Conservation (phyloP, 1,139 yeast species). For the Diutina sp. region DNA sequence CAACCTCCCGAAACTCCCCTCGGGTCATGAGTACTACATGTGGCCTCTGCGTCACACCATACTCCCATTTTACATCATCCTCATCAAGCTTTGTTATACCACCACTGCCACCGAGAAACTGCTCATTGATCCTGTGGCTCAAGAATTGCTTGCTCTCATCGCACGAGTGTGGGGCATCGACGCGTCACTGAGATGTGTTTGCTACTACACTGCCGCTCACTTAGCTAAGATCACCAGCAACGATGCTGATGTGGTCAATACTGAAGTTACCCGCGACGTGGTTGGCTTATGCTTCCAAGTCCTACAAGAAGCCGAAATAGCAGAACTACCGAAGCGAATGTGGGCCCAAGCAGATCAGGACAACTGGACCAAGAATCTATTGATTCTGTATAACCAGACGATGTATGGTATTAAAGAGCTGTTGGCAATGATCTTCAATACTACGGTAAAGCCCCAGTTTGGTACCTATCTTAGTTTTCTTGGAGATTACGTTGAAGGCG, state of each 20-base stretch:
- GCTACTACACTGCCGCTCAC: slow-evolving; percentile 43
- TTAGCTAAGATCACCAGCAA: slow-evolving; percentile 24
- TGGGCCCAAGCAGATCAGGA: slow-evolving; percentile 43
- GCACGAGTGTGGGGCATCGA: slow-evolving; percentile 53
- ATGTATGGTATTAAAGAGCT: slow-evolving; percentile 34
- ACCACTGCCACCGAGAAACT: slow-evolving; percentile 10
- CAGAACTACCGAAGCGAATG: slow-evolving; percentile 18
- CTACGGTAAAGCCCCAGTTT: slow-evolving; percentile 44
- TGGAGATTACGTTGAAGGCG: slow-evolving; percentile 39
- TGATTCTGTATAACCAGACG: slow-evolving; percentile 33
- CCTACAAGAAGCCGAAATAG: slow-evolving; percentile 21
- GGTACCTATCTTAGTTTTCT: slow-evolving; percentile 40
- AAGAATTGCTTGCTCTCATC: slow-evolving; percentile 31
- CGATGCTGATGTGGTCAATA: slow-evolving; percentile 20
- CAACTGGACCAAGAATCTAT: slow-evolving; percentile 37
- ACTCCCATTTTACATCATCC: slow-evolving; percentile 18
- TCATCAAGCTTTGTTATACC: slow-evolving; percentile 15
- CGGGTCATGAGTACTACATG: slow-evolving; percentile 24
- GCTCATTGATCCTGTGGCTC: not conserved
- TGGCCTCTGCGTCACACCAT: slow-evolving; percentile 26
- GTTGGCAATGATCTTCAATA: slow-evolving; percentile 33
- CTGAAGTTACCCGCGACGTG: slow-evolving; percentile 15
- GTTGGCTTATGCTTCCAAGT: slow-evolving; percentile 17
- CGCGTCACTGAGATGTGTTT: slow-evolving; percentile 35
- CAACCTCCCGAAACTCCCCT: slow-evolving; percentile 20